These are phyloP conservation scores for Ganoderma lucidum DNA, from an alignment of 1,284 basidiomycete genomes.

Conservation along the genomic window DNA sequence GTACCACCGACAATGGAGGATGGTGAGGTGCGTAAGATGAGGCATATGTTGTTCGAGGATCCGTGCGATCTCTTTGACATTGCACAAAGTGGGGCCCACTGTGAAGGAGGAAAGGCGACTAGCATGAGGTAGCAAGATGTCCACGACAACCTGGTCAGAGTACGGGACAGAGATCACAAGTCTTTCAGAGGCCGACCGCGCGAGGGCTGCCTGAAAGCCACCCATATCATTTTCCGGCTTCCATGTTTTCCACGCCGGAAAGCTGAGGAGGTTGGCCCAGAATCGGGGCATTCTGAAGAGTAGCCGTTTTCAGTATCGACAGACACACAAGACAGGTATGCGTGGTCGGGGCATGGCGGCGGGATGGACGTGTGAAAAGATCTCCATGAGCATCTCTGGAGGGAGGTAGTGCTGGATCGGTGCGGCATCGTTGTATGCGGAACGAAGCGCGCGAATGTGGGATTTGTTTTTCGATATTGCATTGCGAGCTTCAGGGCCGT, in stretches of 20 bases:
- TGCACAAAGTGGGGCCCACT: not conserved
- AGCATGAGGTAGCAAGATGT: not conserved
- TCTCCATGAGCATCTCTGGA: conserved; percentile 8
- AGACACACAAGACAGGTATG: conserved; percentile 1
- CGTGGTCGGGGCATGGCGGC: not conserved
- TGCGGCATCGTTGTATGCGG: conserved; percentile 1
- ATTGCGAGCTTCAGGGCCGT: not conserved
- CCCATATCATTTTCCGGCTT: not conserved
- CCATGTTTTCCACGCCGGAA: not conserved
- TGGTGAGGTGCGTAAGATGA: not conserved
- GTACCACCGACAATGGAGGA: not conserved
- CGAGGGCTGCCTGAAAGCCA: not conserved
- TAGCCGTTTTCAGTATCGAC: not conserved
- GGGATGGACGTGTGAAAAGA: conserved; percentile 5
- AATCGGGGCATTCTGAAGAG: not conserved
- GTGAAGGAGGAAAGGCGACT: not conserved
- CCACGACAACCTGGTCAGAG: not conserved
- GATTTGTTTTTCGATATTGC: not conserved
- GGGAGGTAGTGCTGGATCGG: conserved; percentile 8
- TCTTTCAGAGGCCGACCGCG: not conserved
- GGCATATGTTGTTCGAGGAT: not conserved
- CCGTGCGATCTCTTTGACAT: not conserved
- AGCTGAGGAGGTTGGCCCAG: conserved; percentile 8
- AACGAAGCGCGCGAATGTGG: conserved; percentile 9
- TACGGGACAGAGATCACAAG: not conserved